Percentiles rank a stretch among this genome's conserved stretches.
Conservation (phyloP, 345 rosid species). For the Camelina hispida region DNA sequence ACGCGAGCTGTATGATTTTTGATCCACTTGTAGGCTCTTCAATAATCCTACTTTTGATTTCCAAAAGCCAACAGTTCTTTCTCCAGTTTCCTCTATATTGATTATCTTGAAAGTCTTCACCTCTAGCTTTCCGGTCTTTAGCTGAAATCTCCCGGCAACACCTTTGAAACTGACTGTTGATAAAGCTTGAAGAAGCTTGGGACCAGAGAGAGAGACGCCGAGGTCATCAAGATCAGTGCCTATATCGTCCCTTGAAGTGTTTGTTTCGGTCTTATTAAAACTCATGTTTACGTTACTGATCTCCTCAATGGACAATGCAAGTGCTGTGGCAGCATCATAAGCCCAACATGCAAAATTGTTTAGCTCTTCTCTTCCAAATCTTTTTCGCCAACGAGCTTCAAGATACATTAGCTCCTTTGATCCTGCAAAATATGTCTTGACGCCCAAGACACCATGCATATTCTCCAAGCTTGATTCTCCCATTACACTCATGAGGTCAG, state of each 20-base stretch:
- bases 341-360: constrained; percentile 51
- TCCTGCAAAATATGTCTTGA: constrained; percentile 41
- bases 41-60: constrained; percentile 42
- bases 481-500: constrained; percentile 31
- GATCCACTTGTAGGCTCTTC: constrained; percentile 13
- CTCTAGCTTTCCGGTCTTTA: constrained; percentile 48
- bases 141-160: constrained; percentile 49
- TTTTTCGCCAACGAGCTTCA: constrained; percentile 53
- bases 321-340: constrained; percentile 58
- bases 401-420: constrained; percentile 44
- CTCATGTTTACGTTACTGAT: constrained; percentile 30
- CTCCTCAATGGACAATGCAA: constrained; percentile 57
- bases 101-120: constrained; percentile 49
- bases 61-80: constrained; percentile 60
- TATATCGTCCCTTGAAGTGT: constrained; percentile 39
- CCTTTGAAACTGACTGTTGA: constrained; percentile 50
- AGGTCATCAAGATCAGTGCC: constrained; percentile 51
- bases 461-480: constrained; percentile 19
- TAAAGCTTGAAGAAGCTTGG: constrained; percentile 46
- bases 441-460: constrained; percentile 54
- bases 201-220: constrained; percentile 49
- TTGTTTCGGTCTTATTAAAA: constrained; percentile 34
- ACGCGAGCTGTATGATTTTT: neutral
- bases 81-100: constrained; percentile 52
- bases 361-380: constrained; percentile 37